Evolutionary conservation across 1,139 yeast species (phyloP).

Genomic region (Candida freyschussii): DNA sequence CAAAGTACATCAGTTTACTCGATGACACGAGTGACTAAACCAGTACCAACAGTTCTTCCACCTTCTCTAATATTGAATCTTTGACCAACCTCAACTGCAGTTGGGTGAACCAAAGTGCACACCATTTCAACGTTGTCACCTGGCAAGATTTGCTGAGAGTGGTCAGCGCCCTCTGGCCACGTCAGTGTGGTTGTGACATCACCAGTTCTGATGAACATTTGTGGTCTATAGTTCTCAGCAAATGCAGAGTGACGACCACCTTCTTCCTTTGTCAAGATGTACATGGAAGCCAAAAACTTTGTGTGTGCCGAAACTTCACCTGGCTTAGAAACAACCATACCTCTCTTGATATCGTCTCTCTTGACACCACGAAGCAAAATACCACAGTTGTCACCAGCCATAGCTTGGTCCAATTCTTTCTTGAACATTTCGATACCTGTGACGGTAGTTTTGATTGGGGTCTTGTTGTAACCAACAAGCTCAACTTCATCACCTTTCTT

Average conservation of each 20-base stretch:
- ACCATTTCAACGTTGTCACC: slow-evolving; percentile 99
- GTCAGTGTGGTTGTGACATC: slow-evolving; percentile 89
- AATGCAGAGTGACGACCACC: slow-evolving; percentile 99
- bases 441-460: slow-evolving; percentile 87
- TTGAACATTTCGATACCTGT: slow-evolving; percentile 99
- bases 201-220: slow-evolving; percentile 92
- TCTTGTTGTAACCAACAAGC: slow-evolving; percentile 86
- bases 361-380: slow-evolving; percentile 95
- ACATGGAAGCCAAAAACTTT: slow-evolving; percentile 89
- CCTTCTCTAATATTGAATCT: slow-evolving; percentile 99
- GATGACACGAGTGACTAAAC: slow-evolving; percentile 89
- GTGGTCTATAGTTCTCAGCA: slow-evolving; percentile 97
- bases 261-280: slow-evolving; percentile 91
- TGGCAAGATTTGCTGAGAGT: slow-evolving; percentile 89
- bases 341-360: slow-evolving; percentile 95
- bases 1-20: slow-evolving; percentile 46
- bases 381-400: slow-evolving; percentile 99
- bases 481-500: slow-evolving; percentile 99
- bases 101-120: slow-evolving; percentile 84
- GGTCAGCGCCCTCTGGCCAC: slow-evolving; percentile 90
- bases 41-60: slow-evolving; percentile 98
- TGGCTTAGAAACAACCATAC: slow-evolving; percentile 96
- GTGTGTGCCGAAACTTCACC: slow-evolving; percentile 90
- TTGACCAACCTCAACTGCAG: slow-evolving; percentile 94
- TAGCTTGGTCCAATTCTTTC: slow-evolving; percentile 95